phyloP scores from a whole-genome alignment of 2,329 filamentous ascomycete genomes.

The Kalaharituber pfeilii region DNA sequence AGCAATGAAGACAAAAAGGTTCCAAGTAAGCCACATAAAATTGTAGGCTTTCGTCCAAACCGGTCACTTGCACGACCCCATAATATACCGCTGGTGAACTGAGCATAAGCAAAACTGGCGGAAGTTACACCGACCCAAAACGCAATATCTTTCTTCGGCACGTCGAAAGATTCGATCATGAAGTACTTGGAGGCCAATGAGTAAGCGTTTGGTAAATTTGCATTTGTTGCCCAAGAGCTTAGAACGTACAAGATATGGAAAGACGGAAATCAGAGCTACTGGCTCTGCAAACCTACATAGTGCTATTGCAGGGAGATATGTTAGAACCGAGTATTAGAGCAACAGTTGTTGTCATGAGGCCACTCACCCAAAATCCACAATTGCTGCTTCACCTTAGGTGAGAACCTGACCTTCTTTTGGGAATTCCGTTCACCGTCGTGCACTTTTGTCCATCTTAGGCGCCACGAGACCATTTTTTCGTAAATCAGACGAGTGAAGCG shows the following conservation, averaged over 20 bases:
- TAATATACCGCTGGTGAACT: conserved; percentile 52
- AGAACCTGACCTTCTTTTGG: background rate
- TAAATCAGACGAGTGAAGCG: too few species aligned
- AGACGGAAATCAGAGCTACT: conserved; percentile 52
- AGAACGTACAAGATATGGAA: conserved; percentile 37
- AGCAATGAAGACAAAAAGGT: conserved; percentile 68
- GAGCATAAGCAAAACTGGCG: conserved; percentile 53
- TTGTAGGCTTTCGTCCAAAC: conserved; percentile 65
- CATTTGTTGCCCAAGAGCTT: too few species aligned
- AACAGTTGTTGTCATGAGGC: background rate
- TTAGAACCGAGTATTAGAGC: background rate
- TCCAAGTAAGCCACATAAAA: conserved; percentile 53
- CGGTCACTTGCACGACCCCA: conserved; percentile 65
- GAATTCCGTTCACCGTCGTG: too few species aligned
- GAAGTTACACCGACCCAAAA: conserved; percentile 53
- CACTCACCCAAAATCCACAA: background rate
- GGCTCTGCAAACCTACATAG: conserved; percentile 66
- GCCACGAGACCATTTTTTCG: too few species aligned
- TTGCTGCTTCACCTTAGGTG: background rate
- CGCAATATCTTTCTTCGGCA: conserved; percentile 53
- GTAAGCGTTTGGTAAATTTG: background rate
- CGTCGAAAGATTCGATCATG: conserved; percentile 65
- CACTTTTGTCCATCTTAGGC: too few species aligned
- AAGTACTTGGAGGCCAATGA: conserved; percentile 15
- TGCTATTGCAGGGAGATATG: conserved; percentile 34